Evolutionary conservation across 257 asterid genomes (phyloP), one percentile per base, ranked within the genome.

Genomic region (Fraxinus americana): DNA sequence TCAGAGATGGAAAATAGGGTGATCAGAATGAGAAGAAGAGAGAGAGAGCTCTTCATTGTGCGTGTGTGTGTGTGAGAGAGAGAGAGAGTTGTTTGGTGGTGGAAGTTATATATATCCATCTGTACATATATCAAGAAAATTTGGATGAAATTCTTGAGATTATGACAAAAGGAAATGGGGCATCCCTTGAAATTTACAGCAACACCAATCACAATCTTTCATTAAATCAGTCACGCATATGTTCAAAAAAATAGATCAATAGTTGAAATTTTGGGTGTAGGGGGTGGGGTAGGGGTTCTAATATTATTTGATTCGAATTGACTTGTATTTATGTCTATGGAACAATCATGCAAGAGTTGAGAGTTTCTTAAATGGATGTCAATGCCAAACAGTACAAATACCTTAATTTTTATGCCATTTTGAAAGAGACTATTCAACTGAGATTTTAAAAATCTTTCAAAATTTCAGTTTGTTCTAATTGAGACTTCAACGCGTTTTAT

Each of bases 21-120:
- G 38, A 66, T 59, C 17, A 59, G 16, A 9, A 67, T 11, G 16
- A 83, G 13, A 52, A 57, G 38, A 66, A 54, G 67, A 72, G 83
- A 73, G 14, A 59, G 77, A 73, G 83, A 25, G 45, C 39, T 61
- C 82, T 71, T 83, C 90, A 82, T 86, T 79, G 74, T 29, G 74
- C 41, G 34, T 32, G 34, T 35, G 74, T 54, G 34, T 32, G 34
- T 32, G 34, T 29, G 48, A 45, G 38, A 77, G 50, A n/a, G 63
- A 52, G 25, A 4, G 63, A 52, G 63, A 17, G 1, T 16, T 16
- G 63, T 19, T 52, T 52, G 61, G 21, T 52, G 63, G 63, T 52
- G 63, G 10, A 16, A 52, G 25, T 17, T 16, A 52, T 16, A 52
- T 19, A 45, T 50, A 50, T 50, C 7, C 10, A 14, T 50, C 48